Conservation (phyloP, 164 flowering plant genomes). For the Protea cynaroides region DNA sequence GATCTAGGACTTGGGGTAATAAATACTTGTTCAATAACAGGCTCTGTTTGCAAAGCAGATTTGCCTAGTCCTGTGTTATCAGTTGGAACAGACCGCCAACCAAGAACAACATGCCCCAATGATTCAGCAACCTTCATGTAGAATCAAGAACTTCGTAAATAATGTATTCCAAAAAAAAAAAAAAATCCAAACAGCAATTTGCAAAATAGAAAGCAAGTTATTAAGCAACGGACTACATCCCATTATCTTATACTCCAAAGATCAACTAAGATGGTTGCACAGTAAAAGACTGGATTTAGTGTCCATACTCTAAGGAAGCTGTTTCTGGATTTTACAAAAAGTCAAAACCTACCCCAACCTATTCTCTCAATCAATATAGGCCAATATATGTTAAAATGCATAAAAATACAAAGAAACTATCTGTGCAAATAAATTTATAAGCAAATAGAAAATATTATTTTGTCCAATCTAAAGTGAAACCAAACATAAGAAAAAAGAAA, state of each 20-base stretch:
- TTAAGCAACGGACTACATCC: neutral
- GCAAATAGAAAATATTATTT: no score
- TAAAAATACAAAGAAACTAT: no score
- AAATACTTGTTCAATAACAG: conserved; percentile 92
- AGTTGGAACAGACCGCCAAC: conserved; percentile 95
- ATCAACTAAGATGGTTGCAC: no score
- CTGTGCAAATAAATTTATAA: neutral
- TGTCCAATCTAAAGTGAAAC: no score
- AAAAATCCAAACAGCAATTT: neutral
- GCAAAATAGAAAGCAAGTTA: neutral
- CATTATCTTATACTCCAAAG: no score
- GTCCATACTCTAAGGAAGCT: no score
- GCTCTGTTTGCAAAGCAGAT: conserved; percentile 90
- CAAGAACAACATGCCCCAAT: conserved; percentile 91
- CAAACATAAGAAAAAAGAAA: no score
- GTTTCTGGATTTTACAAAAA: no score
- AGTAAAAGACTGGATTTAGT: no score
- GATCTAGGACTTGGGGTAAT: conserved; percentile 69
- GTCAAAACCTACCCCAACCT: no score
- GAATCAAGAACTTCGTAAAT: neutral
- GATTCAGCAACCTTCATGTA: conserved; percentile 82
- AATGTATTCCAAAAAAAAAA: neutral
- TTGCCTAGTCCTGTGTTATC: conserved; percentile 85
- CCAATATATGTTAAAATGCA: neutral
- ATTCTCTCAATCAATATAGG: no score